Conservation (phyloP, 495 filamentous ascomycete species). For the Hypoxylon lienhwacheense region DNA sequence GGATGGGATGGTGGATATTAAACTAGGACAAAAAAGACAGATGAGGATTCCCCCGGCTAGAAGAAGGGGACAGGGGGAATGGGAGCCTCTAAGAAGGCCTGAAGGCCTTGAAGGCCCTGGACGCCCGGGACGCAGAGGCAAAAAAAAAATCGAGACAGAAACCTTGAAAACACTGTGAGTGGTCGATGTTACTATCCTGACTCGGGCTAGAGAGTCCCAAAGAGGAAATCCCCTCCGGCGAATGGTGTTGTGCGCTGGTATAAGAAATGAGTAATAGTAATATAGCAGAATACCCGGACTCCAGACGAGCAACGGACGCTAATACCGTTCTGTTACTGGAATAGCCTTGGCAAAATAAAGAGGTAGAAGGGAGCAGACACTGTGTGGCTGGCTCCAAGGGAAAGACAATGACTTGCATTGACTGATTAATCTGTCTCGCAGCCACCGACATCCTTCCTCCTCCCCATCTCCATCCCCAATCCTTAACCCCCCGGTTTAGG, state of each 20-base stretch:
- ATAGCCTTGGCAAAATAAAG: constrained; percentile 8
- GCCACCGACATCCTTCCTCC: constrained; percentile 20
- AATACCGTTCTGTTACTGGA: constrained; percentile 19
- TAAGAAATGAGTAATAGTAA: constrained; percentile 35
- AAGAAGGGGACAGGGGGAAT: constrained; percentile 26
- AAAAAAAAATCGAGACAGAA: constrained; percentile 21
- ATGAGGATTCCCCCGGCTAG: constrained; percentile 25
- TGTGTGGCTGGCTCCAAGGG: constrained; percentile 22
- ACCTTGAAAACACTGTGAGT: constrained; percentile 28
- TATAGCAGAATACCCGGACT: constrained; percentile 33
- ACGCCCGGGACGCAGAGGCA: constrained; percentile 25
- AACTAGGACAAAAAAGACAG: constrained; percentile 10
- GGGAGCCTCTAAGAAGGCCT: constrained; percentile 23
- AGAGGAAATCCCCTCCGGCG: constrained; percentile 26
- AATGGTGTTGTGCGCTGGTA: constrained; percentile 31
- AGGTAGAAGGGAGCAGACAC: constrained; percentile 6
- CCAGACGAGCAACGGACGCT: constrained; percentile 17
- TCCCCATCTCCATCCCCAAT: background rate
- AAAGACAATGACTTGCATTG: constrained; percentile 24
- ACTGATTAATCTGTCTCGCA: constrained; percentile 30
- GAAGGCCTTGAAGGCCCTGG: constrained; percentile 6
- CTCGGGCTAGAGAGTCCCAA: constrained; percentile 31
- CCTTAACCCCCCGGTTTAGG: constrained; percentile 9
- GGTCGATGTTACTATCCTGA: constrained; percentile 31
- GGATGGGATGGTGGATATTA: constrained; percentile 24